Percentiles rank a stretch among this genome's conserved stretches.
Evolutionary conservation across 1,284 basidiomycete genomes (phyloP).

Genomic region (Sphagnurus paluster): DNA sequence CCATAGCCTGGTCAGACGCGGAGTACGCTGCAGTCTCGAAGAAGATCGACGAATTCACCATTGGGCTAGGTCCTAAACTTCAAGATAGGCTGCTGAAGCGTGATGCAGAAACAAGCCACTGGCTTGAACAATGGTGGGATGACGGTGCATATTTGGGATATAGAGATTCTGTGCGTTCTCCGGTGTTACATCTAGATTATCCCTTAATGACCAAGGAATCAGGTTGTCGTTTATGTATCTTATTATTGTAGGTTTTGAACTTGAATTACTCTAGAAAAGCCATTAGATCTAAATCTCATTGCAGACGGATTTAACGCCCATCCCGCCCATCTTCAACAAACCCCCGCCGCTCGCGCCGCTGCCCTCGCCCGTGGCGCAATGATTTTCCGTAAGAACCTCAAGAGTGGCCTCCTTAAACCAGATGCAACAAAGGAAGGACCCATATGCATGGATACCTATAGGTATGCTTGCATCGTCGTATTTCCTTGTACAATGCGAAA

Average conservation of each 20-base stretch:
- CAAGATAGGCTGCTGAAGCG: slow-evolving; percentile 57
- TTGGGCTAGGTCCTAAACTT: slow-evolving; percentile 49
- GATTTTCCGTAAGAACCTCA: slow-evolving; percentile 69
- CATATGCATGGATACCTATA: slow-evolving; percentile 88
- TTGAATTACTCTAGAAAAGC: background rate
- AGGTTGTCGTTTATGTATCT: slow-evolving; percentile 82
- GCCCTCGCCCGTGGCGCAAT: slow-evolving; percentile 67
- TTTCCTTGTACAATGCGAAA: background rate
- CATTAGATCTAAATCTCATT: background rate
- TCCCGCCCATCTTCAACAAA: slow-evolving; percentile 58
- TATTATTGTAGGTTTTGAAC: slow-evolving; percentile 65
- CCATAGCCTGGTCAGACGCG: slow-evolving; percentile 59
- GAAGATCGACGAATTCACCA: slow-evolving; percentile 67
- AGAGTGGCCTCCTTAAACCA: slow-evolving; percentile 65
- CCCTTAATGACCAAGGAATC: background rate
- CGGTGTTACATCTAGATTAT: background rate
- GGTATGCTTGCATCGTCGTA: slow-evolving; percentile 42
- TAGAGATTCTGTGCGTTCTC: slow-evolving; percentile 65
- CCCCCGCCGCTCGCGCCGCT: slow-evolving; percentile 73
- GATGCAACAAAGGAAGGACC: slow-evolving; percentile 76
- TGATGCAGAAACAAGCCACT: slow-evolving; percentile 55
- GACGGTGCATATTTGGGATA: slow-evolving; percentile 70
- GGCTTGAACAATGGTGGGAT: slow-evolving; percentile 87
- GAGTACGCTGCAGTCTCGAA: slow-evolving; percentile 53
- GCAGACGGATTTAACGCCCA: slow-evolving; percentile 74